Evolutionary conservation across 1,284 basidiomycete genomes (phyloP), one percentile per base, ranked within the genome.

Genomic region (Athelia psychrophila): DNA sequence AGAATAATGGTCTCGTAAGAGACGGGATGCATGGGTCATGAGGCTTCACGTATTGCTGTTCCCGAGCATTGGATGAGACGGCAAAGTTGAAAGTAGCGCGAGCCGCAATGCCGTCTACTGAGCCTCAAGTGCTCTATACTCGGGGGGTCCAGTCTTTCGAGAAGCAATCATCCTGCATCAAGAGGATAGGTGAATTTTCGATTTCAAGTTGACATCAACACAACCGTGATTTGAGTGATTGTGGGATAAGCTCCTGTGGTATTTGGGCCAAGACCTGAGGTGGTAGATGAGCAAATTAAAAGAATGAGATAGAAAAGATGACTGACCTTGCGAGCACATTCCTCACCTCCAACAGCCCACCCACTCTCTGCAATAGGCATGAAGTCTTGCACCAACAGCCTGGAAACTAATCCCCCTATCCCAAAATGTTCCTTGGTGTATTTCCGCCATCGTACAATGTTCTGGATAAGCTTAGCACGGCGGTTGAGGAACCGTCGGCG

Each of bases 341-440:
- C 83, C 63, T 87, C 80, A 1, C 93, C 94, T 15, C 95, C 94
- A 27, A 91, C 88, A 30, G 93, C 89, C 95, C 95, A 97, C 4
- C 88, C 88, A 51, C 77, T 80, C 55, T 84, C 79, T 4, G 93
- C 82, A 18, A 92, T 75, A 1, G 83, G 83, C 45, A 89, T 59
- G 47, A 95, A 75, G 54, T 78, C 78, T 16, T 78, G 71, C n/a
- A 77, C 77, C 8, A 91, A 74, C 16, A 93, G 66, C 53, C 74
- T 75, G 16, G 71, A 76, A 15, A 84, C 76, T 44, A 92, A 67
- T 53, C 78, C 72, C 2, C 77, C 78, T 15, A 86, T 66, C 2
- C 82, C 78, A 55, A 80, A 80, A 45, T 79, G 77, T 54, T 87
- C 86, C 13, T 83, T 81, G 1, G 81, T 76, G 59, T 85, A 85